Evolutionary conservation across 306 rosid species (phyloP).

Genomic region (Argentina anserina): DNA sequence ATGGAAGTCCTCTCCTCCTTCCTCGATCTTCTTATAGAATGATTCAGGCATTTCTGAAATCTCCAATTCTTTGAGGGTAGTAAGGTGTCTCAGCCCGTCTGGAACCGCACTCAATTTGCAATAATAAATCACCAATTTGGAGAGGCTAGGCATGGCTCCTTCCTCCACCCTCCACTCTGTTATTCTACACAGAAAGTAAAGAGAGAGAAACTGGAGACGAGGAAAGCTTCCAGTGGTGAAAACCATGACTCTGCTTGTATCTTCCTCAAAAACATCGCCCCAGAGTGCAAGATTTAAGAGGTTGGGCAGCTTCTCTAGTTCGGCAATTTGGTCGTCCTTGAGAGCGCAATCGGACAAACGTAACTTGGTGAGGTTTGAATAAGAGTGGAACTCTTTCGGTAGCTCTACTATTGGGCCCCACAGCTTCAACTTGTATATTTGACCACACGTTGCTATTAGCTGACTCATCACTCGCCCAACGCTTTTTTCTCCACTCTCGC

Average conservation of each 20-base stretch:
- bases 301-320: conserved; percentile 41
- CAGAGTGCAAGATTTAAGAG: conserved; percentile 26
- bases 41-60: conserved; percentile 31
- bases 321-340: conserved; percentile 39
- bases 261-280: conserved; percentile 26
- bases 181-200: conserved; percentile 25
- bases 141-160: conserved; percentile 27
- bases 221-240: conserved; percentile 42
- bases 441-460: background rate
- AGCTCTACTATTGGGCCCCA: background rate
- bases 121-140: background rate
- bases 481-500: background rate
- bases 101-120: background rate
- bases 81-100: background rate
- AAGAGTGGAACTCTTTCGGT: conserved; percentile 16
- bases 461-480: background rate
- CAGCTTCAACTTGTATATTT: background rate
- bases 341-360: conserved; percentile 33
- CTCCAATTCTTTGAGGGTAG: conserved; percentile 22
- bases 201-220: conserved; percentile 23
- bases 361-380: conserved; percentile 35
- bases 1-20: conserved; percentile 42
- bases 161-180: conserved; percentile 41
- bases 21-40: conserved; percentile 29
- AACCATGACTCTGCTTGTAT: conserved; percentile 23